Conservation (phyloP, 1,284 basidiomycete genomes). For the Apiotrichum veenhuisii region DNA sequence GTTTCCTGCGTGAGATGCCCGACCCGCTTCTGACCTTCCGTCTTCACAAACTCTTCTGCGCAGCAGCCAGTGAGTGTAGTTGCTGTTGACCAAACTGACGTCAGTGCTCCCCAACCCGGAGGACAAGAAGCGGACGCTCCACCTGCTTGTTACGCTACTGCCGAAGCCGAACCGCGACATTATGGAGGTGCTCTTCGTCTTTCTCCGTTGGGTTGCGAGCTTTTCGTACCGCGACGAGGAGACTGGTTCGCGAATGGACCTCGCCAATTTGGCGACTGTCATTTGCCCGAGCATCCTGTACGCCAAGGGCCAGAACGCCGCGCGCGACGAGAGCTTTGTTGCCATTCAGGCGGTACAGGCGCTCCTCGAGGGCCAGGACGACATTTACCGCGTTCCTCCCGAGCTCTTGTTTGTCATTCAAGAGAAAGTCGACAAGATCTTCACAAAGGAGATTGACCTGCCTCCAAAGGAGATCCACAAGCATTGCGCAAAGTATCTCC, state of each 20-base stretch:
- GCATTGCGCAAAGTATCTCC: conserved; percentile 75
- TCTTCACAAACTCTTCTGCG: conserved; percentile 82
- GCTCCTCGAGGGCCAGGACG: conserved; percentile 88
- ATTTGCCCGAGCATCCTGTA: conserved; percentile 93
- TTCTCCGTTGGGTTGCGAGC: conserved; percentile 98
- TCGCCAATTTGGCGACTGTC: conserved; percentile 94
- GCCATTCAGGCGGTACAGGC: conserved; percentile 80
- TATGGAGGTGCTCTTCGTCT: conserved; percentile 95
- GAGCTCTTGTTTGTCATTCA: conserved; percentile 77
- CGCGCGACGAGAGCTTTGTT: conserved; percentile 89
- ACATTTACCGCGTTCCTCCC: conserved; percentile 81
- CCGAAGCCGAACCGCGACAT: conserved; percentile 94
- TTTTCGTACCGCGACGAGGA: conserved; percentile 98
- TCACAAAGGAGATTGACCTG: conserved; percentile 72
- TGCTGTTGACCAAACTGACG: not conserved
- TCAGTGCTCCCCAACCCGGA: conserved; percentile 69
- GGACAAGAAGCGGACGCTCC: conserved; percentile 78
- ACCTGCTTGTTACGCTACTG: conserved; percentile 79
- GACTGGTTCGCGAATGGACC: conserved; percentile 98
- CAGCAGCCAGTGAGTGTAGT: conserved; percentile 69
- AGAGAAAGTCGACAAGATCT: conserved; percentile 71
- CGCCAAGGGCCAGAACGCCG: conserved; percentile 77
- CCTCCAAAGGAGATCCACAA: conserved; percentile 86
- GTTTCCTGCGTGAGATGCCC: conserved; percentile 92
- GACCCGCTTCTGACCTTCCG: conserved; percentile 95